Evolutionary conservation across 306 rosid species (phyloP).

Genomic region (Acacia crassicarpa): DNA sequence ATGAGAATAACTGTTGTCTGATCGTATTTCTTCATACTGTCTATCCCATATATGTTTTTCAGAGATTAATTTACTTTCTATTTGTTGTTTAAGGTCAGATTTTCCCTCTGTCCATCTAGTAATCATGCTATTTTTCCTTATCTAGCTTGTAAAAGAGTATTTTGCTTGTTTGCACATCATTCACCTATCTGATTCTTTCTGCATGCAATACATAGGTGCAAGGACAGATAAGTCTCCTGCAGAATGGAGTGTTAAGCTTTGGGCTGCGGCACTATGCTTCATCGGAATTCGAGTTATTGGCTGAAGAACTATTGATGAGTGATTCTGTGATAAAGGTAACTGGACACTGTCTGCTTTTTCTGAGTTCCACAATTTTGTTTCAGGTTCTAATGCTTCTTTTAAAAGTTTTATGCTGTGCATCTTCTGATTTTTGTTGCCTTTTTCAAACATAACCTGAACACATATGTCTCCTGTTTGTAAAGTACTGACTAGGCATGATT

Average conservation of each 20-base stretch:
- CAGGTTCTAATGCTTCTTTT: constrained; percentile 14
- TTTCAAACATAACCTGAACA: not conserved
- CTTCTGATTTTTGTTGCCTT: not conserved
- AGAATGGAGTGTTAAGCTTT: constrained; percentile 85
- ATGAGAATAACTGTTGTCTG: not conserved
- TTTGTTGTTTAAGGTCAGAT: not conserved
- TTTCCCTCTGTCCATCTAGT: constrained; percentile 7
- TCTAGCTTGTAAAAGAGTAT: not conserved
- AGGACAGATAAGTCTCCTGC: constrained; percentile 94
- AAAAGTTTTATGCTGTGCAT: constrained; percentile 1
- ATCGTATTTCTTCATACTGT: not conserved
- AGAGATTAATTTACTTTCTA: not conserved
- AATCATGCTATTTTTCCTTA: constrained; percentile 15
- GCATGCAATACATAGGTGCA: constrained; percentile 66
- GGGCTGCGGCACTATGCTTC: constrained; percentile 88
- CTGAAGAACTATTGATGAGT: constrained; percentile 97
- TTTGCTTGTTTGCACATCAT: constrained; percentile 17
- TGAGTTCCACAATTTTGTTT: constrained; percentile 10
- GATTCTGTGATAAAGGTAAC: constrained; percentile 87
- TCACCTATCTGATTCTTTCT: constrained; percentile 3
- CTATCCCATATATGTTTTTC: not conserved
- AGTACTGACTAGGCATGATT: not conserved
- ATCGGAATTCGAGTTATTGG: constrained; percentile 95
- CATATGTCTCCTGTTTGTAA: not conserved
- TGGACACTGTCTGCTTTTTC: constrained; percentile 15